Conservation (phyloP, 2,329 filamentous ascomycete species). For the Colletotrichum tamarilloi region DNA sequence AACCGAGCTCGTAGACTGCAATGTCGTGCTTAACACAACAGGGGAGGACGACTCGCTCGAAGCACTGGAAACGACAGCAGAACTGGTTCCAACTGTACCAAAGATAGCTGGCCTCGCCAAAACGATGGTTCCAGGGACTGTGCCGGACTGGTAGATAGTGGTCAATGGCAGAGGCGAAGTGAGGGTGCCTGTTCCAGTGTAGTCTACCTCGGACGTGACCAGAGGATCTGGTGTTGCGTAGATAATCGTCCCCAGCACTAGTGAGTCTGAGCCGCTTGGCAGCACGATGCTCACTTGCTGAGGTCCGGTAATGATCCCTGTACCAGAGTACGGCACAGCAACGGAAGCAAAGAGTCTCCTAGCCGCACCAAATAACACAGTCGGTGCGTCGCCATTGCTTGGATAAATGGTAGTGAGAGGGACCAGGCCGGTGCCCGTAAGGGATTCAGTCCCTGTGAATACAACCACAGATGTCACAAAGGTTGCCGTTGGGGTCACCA, state of each 20-base stretch:
- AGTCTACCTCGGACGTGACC: constrained; percentile 15
- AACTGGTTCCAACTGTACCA: constrained; percentile 4
- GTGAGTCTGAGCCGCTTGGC: neutral
- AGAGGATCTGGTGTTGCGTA: constrained; percentile 17
- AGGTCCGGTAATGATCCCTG: constrained; percentile 7
- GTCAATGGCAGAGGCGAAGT: neutral
- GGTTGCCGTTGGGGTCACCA: neutral
- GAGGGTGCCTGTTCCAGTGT: constrained; percentile 2
- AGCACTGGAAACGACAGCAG: neutral
- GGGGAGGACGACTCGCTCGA: neutral
- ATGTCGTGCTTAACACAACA: neutral
- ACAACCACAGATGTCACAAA: neutral
- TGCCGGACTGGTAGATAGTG: constrained; percentile 3
- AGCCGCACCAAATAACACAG: constrained; percentile 2
- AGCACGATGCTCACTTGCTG: neutral
- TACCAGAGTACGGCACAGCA: neutral
- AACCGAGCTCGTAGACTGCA: neutral
- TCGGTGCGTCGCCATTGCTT: neutral
- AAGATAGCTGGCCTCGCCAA: constrained; percentile 8
- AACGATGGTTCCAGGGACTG: constrained; percentile 17
- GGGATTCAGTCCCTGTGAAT: neutral
- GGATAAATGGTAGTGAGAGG: neutral
- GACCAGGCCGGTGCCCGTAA: neutral
- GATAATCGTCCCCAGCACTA: constrained; percentile 20
- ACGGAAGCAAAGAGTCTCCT: neutral